Percentiles rank a stretch among this genome's conserved stretches.
Conservation (phyloP, 2,329 filamentous ascomycete genomes). For the Pseudocercospora crystallina region DNA sequence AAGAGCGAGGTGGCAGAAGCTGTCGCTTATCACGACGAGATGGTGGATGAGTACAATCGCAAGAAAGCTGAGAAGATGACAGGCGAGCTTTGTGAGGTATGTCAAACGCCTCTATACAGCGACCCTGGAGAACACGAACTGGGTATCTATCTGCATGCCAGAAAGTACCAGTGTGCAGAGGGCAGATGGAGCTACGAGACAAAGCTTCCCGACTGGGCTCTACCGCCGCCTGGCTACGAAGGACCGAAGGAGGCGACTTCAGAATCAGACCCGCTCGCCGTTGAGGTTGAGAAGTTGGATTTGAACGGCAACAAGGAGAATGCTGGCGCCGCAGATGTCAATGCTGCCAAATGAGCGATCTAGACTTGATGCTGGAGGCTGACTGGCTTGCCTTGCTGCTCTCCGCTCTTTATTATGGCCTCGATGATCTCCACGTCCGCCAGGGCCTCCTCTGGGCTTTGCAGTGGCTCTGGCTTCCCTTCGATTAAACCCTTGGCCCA, state of each 20-base stretch:
- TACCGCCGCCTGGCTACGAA: conserved; percentile 70
- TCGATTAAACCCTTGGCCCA: conserved; percentile 57
- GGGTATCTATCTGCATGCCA: conserved; percentile 88
- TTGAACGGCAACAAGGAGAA: not conserved
- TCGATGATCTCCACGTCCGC: conserved; percentile 61
- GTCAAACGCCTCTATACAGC: conserved; percentile 85
- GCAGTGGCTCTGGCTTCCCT: conserved; percentile 52
- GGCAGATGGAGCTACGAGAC: conserved; percentile 88
- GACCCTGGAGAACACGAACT: conserved; percentile 89
- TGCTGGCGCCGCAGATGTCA: too few species aligned
- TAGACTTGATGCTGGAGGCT: too few species aligned
- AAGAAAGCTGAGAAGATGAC: conserved; percentile 92
- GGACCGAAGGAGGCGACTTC: conserved; percentile 67
- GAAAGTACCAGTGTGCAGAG: conserved; percentile 79
- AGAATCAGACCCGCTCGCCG: conserved; percentile 48
- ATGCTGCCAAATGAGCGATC: too few species aligned
- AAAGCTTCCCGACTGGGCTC: conserved; percentile 78
- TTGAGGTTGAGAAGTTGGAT: conserved; percentile 42
- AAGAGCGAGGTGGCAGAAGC: conserved; percentile 91
- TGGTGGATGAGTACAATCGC: conserved; percentile 87
- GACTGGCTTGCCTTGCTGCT: too few species aligned
- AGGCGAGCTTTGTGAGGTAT: conserved; percentile 75
- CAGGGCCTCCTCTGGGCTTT: conserved; percentile 59
- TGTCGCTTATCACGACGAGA: conserved; percentile 88
- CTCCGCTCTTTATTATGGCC: conserved; percentile 40